Evolutionary conservation across 257 asterid species (phyloP).

Genomic region (Fraxinus quadrangulata): DNA sequence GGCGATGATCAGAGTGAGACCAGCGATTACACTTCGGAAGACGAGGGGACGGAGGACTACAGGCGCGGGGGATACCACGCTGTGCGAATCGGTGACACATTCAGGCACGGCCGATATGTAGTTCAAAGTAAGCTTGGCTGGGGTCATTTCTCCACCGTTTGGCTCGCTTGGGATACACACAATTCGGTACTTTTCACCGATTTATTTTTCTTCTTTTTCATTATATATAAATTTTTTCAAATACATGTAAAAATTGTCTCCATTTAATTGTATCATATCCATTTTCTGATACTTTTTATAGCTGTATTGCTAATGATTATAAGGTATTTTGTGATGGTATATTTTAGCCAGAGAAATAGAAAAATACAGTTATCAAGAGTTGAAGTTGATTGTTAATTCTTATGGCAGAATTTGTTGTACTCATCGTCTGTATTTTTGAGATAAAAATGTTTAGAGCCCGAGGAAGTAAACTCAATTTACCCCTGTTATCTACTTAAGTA

Average conservation of each 20-base stretch:
- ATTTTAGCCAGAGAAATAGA: not conserved
- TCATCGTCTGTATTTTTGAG: not conserved
- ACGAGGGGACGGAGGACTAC: slow-evolving; percentile 97
- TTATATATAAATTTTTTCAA: not conserved
- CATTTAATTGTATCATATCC: not conserved
- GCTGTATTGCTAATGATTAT: not conserved
- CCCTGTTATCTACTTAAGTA: not conserved
- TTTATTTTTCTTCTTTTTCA: not conserved
- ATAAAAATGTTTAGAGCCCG: not conserved
- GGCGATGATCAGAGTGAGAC: slow-evolving; percentile 67
- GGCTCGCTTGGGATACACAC: slow-evolving; percentile 96
- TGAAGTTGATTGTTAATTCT: not conserved
- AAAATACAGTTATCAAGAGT: not conserved
- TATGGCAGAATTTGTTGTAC: not conserved
- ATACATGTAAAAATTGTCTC: not conserved
- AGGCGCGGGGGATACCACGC: slow-evolving; percentile 96
- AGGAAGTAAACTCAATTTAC: not conserved
- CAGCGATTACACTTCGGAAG: slow-evolving; percentile 89
- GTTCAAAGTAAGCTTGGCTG: slow-evolving; percentile 97
- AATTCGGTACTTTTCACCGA: slow-evolving; percentile 51
- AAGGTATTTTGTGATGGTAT: not conserved
- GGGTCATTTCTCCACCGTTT: slow-evolving; percentile 99
- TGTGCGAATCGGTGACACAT: slow-evolving; percentile 80
- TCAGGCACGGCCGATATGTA: slow-evolving; percentile 82
- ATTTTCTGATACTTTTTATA: not conserved